Conservation (phyloP, 1,139 yeast genomes). For the Suhomyces terraborum region DNA sequence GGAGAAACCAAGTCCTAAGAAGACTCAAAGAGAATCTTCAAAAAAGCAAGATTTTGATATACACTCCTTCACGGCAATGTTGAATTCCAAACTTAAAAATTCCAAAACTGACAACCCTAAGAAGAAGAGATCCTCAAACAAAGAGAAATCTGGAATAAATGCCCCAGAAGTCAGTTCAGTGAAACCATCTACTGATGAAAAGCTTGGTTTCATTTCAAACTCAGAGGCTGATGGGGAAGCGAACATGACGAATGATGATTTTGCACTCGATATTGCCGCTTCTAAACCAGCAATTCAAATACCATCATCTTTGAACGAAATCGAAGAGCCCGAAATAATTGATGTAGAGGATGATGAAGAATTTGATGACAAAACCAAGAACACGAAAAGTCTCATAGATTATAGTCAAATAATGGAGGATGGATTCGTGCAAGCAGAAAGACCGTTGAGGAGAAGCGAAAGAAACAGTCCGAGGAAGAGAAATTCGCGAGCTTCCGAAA, state of each 20-base stretch:
- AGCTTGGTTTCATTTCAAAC: too few species aligned
- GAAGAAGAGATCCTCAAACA: background rate
- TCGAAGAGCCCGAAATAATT: constrained; percentile 12
- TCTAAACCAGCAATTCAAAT: constrained; percentile 9
- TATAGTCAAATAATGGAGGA: constrained; percentile 15
- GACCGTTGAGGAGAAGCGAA: constrained; percentile 3
- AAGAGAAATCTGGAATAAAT: too few species aligned
- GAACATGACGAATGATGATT: too few species aligned
- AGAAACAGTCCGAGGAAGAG: constrained; percentile 5
- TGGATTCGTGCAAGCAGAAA: constrained; percentile 10
- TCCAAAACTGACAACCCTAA: constrained; percentile 7
- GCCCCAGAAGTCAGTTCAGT: too few species aligned
- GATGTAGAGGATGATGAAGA: constrained; percentile 3
- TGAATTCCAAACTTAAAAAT: constrained; percentile 25
- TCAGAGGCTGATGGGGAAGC: too few species aligned
- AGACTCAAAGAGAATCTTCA: background rate
- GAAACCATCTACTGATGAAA: too few species aligned
- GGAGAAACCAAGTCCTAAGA: constrained; percentile 6
- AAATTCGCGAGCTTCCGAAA: background rate
- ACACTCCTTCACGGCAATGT: constrained; percentile 32
- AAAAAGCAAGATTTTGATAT: constrained; percentile 24
- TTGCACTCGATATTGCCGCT: too few species aligned
- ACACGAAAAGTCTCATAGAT: constrained; percentile 6
- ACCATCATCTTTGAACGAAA: constrained; percentile 14
- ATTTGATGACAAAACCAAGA: constrained; percentile 10